Evolutionary conservation across 345 rosid species (phyloP).

Genomic region (Lumnitzera racemosa): DNA sequence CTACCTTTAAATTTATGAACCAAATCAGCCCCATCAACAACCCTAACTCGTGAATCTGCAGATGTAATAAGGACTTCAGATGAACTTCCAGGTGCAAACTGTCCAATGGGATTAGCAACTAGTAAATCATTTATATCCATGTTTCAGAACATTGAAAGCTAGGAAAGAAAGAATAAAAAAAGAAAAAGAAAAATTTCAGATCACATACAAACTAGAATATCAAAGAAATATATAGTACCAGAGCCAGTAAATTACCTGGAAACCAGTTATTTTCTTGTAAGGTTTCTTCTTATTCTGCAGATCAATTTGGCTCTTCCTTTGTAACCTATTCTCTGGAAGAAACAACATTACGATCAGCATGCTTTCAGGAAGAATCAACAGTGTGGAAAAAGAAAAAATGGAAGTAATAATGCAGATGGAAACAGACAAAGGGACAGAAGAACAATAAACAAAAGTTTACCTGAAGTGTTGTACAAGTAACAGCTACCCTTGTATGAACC

Average conservation of each 20-base stretch:
- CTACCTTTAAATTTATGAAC: slow-evolving; percentile 90
- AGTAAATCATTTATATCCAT: neutral
- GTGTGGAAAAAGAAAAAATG: neutral
- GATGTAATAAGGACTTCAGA: slow-evolving; percentile 91
- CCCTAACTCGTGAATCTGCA: slow-evolving; percentile 88
- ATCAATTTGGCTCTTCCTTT: slow-evolving; percentile 58
- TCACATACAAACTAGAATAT: neutral
- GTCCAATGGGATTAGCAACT: slow-evolving; percentile 9
- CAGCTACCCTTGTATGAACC: slow-evolving; percentile 96
- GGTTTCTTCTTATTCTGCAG: slow-evolving; percentile 90
- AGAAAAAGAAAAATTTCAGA: too few species aligned
- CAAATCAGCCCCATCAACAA: slow-evolving; percentile 70
- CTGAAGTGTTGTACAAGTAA: slow-evolving; percentile 55
- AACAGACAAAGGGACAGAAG: neutral
- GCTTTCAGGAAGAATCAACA: neutral
- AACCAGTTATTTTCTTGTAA: slow-evolving; percentile 91
- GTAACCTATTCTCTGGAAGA: slow-evolving; percentile 75
- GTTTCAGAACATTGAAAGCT: too few species aligned
- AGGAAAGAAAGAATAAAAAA: too few species aligned
- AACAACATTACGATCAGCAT: neutral
- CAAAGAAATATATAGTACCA: neutral
- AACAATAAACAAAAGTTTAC: slow-evolving; percentile 26
- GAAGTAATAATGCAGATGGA: slow-evolving; percentile 1
- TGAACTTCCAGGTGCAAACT: slow-evolving; percentile 94
- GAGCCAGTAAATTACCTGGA: slow-evolving; percentile 53